phyloP scores from a whole-genome alignment of 2,329 filamentous ascomycete genomes.

The Dactylellina drechsleri region DNA sequence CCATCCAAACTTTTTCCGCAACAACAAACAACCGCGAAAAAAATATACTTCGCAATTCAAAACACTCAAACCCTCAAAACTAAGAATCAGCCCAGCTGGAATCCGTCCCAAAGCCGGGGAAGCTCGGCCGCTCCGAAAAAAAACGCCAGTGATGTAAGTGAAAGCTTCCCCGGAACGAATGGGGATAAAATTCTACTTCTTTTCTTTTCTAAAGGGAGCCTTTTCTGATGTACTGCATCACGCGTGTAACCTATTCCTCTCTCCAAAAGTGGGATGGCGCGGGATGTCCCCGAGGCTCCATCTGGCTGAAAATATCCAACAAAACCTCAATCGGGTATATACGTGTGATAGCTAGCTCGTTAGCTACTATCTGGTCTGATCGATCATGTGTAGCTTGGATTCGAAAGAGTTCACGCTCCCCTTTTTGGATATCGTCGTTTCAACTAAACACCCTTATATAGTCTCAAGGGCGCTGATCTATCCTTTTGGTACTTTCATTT shows the following conservation, averaged over 20 bases:
- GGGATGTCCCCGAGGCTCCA: background rate
- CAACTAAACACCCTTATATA: too few relatives aligned
- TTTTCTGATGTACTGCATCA: background rate
- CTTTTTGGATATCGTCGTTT: too few relatives aligned
- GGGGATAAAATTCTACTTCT: background rate
- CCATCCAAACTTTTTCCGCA: background rate
- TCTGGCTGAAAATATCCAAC: background rate
- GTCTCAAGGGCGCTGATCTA: too few relatives aligned
- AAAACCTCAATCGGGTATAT: background rate
- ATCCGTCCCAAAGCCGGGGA: background rate
- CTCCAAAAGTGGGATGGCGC: background rate
- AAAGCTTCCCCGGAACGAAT: background rate
- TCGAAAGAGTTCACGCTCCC: too few relatives aligned
- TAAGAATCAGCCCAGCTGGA: background rate
- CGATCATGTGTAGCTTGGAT: too few relatives aligned
- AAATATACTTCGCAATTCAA: background rate
- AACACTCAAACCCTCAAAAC: background rate
- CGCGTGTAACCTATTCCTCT: background rate
- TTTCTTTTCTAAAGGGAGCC: background rate
- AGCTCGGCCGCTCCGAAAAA: background rate
- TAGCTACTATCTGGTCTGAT: too few relatives aligned
- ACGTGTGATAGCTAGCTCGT: too few relatives aligned
- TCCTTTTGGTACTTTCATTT: too few relatives aligned
- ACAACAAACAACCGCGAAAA: background rate
- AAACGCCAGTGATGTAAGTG: constrained; percentile 17